Evolutionary conservation across 1,139 yeast genomes (phyloP).

Genomic region (Yamadazyma aaseri): DNA sequence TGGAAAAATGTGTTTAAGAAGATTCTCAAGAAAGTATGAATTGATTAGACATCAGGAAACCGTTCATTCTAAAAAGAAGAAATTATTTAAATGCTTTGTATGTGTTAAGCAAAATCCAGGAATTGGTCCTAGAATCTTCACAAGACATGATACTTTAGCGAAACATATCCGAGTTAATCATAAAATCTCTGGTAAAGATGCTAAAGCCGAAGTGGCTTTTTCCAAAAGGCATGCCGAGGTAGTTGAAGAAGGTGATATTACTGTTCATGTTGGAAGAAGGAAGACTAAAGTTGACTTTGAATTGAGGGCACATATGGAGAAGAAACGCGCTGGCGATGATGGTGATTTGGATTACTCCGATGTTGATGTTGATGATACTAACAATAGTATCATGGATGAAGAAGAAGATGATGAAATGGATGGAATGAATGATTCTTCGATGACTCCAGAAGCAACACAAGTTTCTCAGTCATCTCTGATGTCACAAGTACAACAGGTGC

Average conservation of each 20-base stretch:
- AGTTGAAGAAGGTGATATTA: conserved; percentile 43
- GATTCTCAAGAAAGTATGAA: conserved; percentile 92
- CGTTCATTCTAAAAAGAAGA: conserved; percentile 86
- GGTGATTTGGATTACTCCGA: conserved; percentile 14
- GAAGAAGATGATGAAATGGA: conserved; percentile 16
- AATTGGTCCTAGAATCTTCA: conserved; percentile 68
- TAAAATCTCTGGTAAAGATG: conserved; percentile 65
- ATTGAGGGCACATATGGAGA: conserved; percentile 48
- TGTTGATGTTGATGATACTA: conserved; percentile 9
- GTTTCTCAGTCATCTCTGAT: no score
- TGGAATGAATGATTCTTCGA: conserved; percentile 6
- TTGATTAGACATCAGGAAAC: conserved; percentile 94
- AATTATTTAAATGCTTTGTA: conserved; percentile 80
- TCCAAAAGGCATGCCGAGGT: conserved; percentile 50
- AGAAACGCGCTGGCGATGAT: conserved; percentile 19
- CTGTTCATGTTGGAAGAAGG: conserved; percentile 49
- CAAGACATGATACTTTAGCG: conserved; percentile 92
- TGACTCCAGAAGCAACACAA: conserved; percentile 1
- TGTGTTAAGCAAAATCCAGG: conserved; percentile 66
- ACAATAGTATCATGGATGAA: conserved; percentile 6
- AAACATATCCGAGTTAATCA: conserved; percentile 92
- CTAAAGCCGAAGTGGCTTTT: conserved; percentile 52
- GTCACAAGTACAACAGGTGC: no score
- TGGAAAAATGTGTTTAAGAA: conserved; percentile 67
- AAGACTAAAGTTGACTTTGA: conserved; percentile 51